phyloP scores from a whole-genome alignment of 2,329 filamentous ascomycete species.

The Alternaria atra region DNA sequence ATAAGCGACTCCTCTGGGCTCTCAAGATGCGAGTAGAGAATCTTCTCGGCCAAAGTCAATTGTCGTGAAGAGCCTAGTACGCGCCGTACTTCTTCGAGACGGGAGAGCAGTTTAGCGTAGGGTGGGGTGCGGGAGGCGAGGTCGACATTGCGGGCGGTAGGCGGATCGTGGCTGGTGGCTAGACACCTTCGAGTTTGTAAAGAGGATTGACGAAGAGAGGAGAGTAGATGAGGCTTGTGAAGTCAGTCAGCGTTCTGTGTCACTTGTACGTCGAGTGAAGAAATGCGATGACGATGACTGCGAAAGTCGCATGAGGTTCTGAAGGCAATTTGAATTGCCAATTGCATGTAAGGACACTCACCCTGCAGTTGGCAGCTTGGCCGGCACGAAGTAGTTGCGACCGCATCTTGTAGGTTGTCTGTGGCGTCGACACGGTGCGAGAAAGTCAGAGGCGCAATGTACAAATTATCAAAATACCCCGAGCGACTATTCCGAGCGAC shows the following conservation, averaged over 20 bases:
- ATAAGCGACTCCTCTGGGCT: slow-evolving; percentile 88
- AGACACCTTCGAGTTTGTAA: slow-evolving; percentile 37
- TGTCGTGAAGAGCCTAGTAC: slow-evolving; percentile 71
- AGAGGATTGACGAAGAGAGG: slow-evolving; percentile 28
- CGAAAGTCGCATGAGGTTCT: neutral
- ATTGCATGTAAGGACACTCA: slow-evolving; percentile 25
- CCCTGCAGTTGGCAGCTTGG: slow-evolving; percentile 44
- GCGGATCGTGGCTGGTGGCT: slow-evolving; percentile 43
- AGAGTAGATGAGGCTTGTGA: slow-evolving; percentile 36
- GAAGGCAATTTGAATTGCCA: neutral
- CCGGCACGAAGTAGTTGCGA: slow-evolving; percentile 44
- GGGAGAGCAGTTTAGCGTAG: slow-evolving; percentile 82
- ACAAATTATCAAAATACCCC: neutral
- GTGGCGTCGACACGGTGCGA: slow-evolving; percentile 27
- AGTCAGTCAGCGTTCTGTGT: slow-evolving; percentile 7
- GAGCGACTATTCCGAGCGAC: slow-evolving; percentile 30
- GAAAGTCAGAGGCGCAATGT: slow-evolving; percentile 23
- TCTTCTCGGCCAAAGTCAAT: slow-evolving; percentile 95
- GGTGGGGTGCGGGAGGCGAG: slow-evolving; percentile 72
- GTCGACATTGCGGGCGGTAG: slow-evolving; percentile 43
- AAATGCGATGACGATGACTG: slow-evolving; percentile 5
- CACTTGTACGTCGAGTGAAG: neutral
- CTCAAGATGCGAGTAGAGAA: slow-evolving; percentile 94
- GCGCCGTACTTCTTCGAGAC: slow-evolving; percentile 76
- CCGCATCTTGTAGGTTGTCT: slow-evolving; percentile 44